These are phyloP conservation scores for Penicillium decumbens DNA, from an alignment of 2,329 filamentous ascomycete genomes.

Conservation along the genomic window DNA sequence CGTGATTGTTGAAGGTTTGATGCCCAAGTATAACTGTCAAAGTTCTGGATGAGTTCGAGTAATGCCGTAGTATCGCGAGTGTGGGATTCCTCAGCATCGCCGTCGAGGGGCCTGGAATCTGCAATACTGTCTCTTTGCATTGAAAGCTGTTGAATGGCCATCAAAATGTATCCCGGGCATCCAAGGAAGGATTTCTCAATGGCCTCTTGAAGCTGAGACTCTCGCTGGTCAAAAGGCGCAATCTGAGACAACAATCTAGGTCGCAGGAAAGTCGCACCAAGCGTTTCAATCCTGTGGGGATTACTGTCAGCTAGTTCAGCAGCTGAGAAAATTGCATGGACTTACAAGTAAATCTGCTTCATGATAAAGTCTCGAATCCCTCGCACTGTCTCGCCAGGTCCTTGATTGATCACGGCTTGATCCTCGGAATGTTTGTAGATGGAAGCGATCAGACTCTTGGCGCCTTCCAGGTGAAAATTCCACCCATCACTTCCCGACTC, in stretches of 20 bases:
- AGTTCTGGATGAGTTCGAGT: constrained; percentile 19
- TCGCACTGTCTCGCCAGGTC: constrained; percentile 27
- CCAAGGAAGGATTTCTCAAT: constrained; percentile 36
- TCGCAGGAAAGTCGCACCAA: constrained; percentile 32
- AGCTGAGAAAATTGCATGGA: neutral
- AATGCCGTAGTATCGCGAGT: constrained; percentile 13
- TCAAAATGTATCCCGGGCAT: constrained; percentile 33
- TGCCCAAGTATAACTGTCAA: constrained; percentile 29
- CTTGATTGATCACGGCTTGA: constrained; percentile 13
- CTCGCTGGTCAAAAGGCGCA: constrained; percentile 12
- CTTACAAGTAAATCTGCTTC: constrained; percentile 30
- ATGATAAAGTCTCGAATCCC: constrained; percentile 29
- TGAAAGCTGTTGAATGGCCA: constrained; percentile 27
- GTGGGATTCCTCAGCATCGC: constrained; percentile 1
- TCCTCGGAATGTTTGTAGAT: constrained; percentile 6
- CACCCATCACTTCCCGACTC: constrained; percentile 34
- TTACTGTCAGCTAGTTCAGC: neutral
- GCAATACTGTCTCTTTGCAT: constrained; percentile 24
- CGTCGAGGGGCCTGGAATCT: constrained; percentile 3
- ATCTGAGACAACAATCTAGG: constrained; percentile 28
- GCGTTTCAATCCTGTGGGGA: constrained; percentile 29
- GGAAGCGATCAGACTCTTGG: constrained; percentile 26
- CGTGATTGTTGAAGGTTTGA: constrained; percentile 15
- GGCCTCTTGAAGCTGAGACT: constrained; percentile 20
- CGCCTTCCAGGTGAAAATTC: constrained; percentile 33